These are phyloP conservation scores for Xylaria sp. DNA, from an alignment of 2,329 filamentous ascomycete species.

Conservation along the genomic window DNA sequence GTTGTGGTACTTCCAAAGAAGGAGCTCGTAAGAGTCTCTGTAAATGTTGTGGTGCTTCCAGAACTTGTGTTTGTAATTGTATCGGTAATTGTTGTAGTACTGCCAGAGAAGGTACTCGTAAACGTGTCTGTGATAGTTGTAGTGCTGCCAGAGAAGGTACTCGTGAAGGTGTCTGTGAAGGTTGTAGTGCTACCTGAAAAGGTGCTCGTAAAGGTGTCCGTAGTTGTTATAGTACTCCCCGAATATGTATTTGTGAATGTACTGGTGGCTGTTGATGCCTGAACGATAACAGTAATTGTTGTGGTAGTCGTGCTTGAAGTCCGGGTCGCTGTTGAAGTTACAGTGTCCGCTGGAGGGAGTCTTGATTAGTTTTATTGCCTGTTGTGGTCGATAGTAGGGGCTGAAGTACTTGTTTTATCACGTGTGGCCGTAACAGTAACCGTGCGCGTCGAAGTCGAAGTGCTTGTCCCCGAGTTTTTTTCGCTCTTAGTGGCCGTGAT, in stretches of 20 bases:
- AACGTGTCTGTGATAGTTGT: background rate
- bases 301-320: constrained; percentile 21
- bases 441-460: constrained; percentile 15
- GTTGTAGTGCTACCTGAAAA: background rate
- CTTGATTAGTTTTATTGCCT: constrained; percentile 19
- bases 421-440: constrained; percentile 7
- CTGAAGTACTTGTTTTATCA: constrained; percentile 13
- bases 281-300: constrained; percentile 11
- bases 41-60: constrained; percentile 1
- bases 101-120: background rate
- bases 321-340: constrained; percentile 18
- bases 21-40: background rate
- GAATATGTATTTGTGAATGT: background rate
- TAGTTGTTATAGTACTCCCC: background rate
- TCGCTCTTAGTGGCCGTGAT: background rate
- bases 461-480: background rate
- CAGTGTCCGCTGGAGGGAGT: constrained; percentile 13
- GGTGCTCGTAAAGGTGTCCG: too few species aligned
- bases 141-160: background rate
- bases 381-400: background rate
- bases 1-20: background rate
- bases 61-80: background rate
- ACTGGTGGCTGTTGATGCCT: constrained; percentile 4
- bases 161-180: background rate
- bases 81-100: background rate